phyloP scores from a whole-genome alignment of 495 filamentous ascomycete species.

The Margaritispora aquatica region DNA sequence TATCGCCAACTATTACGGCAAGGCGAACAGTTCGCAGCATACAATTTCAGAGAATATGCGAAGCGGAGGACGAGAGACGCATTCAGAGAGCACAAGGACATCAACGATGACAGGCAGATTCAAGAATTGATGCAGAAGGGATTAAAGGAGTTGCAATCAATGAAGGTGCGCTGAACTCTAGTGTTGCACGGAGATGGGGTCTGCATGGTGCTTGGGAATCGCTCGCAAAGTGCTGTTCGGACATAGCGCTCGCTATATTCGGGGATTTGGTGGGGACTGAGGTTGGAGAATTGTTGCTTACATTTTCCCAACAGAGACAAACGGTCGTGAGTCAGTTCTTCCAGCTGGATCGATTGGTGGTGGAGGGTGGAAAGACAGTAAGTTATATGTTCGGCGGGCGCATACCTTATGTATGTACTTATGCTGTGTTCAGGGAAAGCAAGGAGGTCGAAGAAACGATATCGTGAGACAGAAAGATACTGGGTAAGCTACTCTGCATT shows the following conservation, averaged over 20 bases:
- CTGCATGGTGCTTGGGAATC: neutral
- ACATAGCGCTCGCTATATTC: neutral
- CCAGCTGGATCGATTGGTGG: conserved; percentile 84
- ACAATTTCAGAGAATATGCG: conserved; percentile 98
- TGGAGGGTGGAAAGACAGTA: conserved; percentile 69
- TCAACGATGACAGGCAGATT: conserved; percentile 63
- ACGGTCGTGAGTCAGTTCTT: conserved; percentile 92
- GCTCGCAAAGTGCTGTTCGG: neutral
- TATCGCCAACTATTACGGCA: conserved; percentile 90
- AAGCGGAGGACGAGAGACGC: conserved; percentile 80
- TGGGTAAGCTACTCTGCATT: conserved; percentile 49
- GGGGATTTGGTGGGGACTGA: neutral
- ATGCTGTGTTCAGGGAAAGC: conserved; percentile 55
- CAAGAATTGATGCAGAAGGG: conserved; percentile 89
- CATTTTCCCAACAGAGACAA: conserved; percentile 62
- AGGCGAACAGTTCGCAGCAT: conserved; percentile 79
- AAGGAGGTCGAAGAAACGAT: conserved; percentile 60
- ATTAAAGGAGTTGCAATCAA: conserved; percentile 75
- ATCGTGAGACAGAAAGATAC: conserved; percentile 77
- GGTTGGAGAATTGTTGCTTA: neutral
- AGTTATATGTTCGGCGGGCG: neutral
- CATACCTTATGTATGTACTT: neutral
- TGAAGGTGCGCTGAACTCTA: conserved; percentile 64
- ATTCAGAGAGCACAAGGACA: conserved; percentile 71
- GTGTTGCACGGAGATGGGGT: neutral